Evolutionary conservation across 139 green algal species (phyloP).

Genomic region (Coelastrella sp.): DNA sequence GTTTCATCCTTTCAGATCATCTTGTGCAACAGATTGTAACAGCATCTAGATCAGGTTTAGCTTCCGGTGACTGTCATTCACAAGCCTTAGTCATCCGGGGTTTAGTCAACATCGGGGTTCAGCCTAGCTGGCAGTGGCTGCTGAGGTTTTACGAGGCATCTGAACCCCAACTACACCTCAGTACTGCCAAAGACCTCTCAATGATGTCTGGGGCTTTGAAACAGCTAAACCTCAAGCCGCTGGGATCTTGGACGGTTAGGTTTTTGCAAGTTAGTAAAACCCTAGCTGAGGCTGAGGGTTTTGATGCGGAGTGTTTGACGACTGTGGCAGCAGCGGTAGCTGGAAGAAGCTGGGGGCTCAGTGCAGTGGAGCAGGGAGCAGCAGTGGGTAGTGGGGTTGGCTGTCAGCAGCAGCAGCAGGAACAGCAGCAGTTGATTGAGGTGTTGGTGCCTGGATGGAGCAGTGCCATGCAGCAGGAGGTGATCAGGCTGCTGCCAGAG

Average conservation of each 20-base stretch:
- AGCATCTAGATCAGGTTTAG: neutral
- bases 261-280: neutral
- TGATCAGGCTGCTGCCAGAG: conserved; percentile 15
- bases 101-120: neutral
- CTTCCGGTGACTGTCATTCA: neutral
- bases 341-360: neutral
- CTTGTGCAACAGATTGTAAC: neutral
- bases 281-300: neutral
- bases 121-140: conserved; percentile 45
- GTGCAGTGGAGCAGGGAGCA: no score
- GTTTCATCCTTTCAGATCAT: neutral
- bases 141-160: conserved; percentile 44
- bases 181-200: conserved; percentile 21
- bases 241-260: conserved; percentile 25
- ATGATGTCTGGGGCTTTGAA: conserved; percentile 21
- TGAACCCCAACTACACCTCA: conserved; percentile 23
- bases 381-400: neutral
- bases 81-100: conserved; percentile 9
- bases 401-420: neutral
- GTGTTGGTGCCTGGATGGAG: neutral
- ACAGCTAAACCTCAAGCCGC: neutral
- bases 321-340: conserved; percentile 8
- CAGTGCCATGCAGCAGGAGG: conserved; percentile 30
- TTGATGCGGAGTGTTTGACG: neutral
- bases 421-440: neutral